Conservation (phyloP, 106 monocot genomes). For the Acanthochlamys bracteata region DNA sequence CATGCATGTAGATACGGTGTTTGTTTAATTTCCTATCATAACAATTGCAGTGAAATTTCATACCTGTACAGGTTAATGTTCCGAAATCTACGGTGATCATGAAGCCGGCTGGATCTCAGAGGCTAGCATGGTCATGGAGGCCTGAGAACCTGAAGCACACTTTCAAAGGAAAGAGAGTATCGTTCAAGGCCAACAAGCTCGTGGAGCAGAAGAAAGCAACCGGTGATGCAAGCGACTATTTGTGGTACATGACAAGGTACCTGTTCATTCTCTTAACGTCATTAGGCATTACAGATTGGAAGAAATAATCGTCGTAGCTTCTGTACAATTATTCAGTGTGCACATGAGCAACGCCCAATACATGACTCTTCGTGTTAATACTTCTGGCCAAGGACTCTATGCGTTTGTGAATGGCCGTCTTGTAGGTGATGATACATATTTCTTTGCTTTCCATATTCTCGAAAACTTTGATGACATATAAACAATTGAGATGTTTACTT, state of each 20-base stretch:
- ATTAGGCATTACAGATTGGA: neutral
- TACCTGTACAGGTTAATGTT: neutral
- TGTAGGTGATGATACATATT: constrained; percentile 7
- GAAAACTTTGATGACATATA: neutral
- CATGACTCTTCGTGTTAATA: constrained; percentile 7
- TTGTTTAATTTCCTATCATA: neutral
- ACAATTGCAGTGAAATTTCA: neutral
- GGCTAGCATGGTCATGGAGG: constrained; percentile 1
- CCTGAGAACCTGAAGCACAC: neutral
- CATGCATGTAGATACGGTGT: neutral
- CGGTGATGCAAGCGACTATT: constrained; percentile 2
- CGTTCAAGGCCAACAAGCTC: neutral
- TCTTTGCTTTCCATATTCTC: neutral
- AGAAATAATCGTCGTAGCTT: neutral
- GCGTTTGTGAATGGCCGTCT: constrained; percentile 7
- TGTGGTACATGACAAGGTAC: constrained; percentile 5
- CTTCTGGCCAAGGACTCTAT: neutral
- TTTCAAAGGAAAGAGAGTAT: neutral
- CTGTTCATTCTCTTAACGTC: no score
- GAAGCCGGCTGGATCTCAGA: neutral
- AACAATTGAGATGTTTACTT: no score
- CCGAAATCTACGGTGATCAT: neutral
- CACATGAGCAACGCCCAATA: neutral
- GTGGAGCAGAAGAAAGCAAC: neutral
- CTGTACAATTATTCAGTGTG: neutral